Evolutionary conservation across 139 green algal species (phyloP).

Genomic region (Chlorella vulgaris): DNA sequence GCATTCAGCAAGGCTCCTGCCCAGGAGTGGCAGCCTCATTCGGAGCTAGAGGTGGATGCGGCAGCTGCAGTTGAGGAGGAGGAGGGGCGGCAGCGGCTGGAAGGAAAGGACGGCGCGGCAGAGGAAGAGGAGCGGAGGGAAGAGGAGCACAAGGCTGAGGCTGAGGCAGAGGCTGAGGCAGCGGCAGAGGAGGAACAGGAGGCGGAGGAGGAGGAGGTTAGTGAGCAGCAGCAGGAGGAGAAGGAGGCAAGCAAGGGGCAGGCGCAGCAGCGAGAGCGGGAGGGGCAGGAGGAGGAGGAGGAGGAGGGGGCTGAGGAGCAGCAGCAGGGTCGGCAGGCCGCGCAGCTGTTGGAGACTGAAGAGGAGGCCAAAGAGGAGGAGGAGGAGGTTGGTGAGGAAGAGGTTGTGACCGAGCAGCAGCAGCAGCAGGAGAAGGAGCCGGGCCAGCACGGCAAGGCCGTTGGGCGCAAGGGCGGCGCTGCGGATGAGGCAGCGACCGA

Average conservation of each 20-base stretch:
- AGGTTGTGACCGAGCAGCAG: neutral
- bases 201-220: neutral
- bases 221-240: slow-evolving; percentile 4
- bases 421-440: neutral
- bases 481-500: too few species aligned
- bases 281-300: neutral
- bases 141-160: neutral
- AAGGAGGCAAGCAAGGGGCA: neutral
- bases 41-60: neutral
- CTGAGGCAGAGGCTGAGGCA: neutral
- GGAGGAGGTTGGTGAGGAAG: neutral
- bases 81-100: neutral
- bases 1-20: neutral
- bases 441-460: neutral
- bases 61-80: neutral
- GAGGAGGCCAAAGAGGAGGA: neutral
- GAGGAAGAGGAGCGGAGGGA: neutral
- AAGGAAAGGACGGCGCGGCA: neutral
- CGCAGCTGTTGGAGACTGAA: neutral
- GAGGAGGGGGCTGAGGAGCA: neutral
- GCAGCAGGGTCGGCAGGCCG: neutral
- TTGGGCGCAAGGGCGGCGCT: too few species aligned
- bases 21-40: neutral
- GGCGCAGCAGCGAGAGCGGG: neutral
- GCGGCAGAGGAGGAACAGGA: neutral